These are phyloP conservation scores for Noccaea bulbosa DNA, from an alignment of 345 rosid genomes.

Conservation along the genomic window DNA sequence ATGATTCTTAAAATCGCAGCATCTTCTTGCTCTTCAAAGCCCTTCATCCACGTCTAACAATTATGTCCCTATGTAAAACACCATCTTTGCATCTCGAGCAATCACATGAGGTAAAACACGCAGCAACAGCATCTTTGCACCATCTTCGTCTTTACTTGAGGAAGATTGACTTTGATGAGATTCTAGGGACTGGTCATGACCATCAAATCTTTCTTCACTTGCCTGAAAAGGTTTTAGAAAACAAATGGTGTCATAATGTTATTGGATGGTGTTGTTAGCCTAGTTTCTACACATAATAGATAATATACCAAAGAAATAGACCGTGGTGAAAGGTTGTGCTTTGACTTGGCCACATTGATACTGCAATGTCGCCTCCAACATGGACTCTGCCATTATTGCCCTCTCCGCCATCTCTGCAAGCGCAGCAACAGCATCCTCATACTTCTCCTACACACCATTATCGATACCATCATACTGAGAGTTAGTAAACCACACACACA, in stretches of 20 bases:
- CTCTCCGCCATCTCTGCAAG: slow-evolving; percentile 95
- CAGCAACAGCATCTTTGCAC: slow-evolving; percentile 97
- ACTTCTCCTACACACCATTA: slow-evolving; percentile 75
- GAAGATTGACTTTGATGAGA: slow-evolving; percentile 51
- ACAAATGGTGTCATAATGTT: slow-evolving; percentile 13
- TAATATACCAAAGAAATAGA: no score
- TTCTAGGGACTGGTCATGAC: slow-evolving; percentile 60
- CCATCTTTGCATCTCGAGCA: slow-evolving; percentile 91
- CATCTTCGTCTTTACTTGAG: slow-evolving; percentile 66
- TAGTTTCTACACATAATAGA: no score
- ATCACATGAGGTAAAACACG: slow-evolving; percentile 81
- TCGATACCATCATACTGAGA: slow-evolving; percentile 14
- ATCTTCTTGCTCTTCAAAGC: slow-evolving; percentile 97
- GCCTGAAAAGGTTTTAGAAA: slow-evolving; percentile 47
- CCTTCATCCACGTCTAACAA: slow-evolving; percentile 60
- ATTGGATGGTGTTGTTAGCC: neutral
- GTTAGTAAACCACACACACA: slow-evolving; percentile 16
- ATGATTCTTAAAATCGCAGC: slow-evolving; percentile 72
- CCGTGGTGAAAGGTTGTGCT: slow-evolving; percentile 91
- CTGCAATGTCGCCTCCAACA: slow-evolving; percentile 97
- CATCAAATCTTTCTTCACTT: slow-evolving; percentile 57
- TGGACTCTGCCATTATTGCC: slow-evolving; percentile 94
- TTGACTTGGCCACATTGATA: slow-evolving; percentile 85
- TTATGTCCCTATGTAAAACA: slow-evolving; percentile 83
- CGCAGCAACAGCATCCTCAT: slow-evolving; percentile 72